phyloP scores from a whole-genome alignment of 2,329 filamentous ascomycete genomes.

The Fusarium sp. region DNA sequence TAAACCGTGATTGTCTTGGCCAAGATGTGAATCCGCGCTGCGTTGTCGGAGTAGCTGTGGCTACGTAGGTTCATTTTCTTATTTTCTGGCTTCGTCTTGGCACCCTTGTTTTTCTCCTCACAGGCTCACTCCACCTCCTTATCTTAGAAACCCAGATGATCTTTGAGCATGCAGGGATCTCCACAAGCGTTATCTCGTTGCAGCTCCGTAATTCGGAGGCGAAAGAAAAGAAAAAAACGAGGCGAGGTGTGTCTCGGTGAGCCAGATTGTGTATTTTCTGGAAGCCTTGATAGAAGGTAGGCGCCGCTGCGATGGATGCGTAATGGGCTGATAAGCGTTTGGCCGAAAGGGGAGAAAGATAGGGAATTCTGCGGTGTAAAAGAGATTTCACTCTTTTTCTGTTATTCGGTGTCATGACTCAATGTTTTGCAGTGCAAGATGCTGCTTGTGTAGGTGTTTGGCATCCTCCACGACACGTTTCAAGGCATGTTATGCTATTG shows the following conservation, averaged over 20 bases:
- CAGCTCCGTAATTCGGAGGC: constrained; percentile 32
- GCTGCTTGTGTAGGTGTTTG: neutral
- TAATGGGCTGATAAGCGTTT: constrained; percentile 4
- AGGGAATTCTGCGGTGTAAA: constrained; percentile 22
- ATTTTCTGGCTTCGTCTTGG: constrained; percentile 1
- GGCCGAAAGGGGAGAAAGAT: constrained; percentile 1
- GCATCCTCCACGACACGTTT: neutral
- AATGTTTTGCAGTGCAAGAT: neutral
- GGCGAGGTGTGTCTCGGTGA: constrained; percentile 30
- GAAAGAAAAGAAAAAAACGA: neutral
- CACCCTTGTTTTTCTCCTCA: constrained; percentile 18
- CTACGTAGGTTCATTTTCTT: constrained; percentile 4
- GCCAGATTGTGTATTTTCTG: constrained; percentile 23
- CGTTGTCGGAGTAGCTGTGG: constrained; percentile 29
- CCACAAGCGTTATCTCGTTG: constrained; percentile 30
- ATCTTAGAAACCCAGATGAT: constrained; percentile 23
- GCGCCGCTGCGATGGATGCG: neutral
- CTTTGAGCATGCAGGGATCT: constrained; percentile 2
- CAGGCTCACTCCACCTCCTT: constrained; percentile 23
- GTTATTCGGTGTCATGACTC: constrained; percentile 6
- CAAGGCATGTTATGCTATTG: neutral
- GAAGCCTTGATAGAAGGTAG: constrained; percentile 34
- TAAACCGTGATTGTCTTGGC: constrained; percentile 6
- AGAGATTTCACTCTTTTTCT: constrained; percentile 10
- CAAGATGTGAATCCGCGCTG: constrained; percentile 11